Conservation (phyloP, 2,329 filamentous ascomycete species). For the Monilinia fructicola region DNA sequence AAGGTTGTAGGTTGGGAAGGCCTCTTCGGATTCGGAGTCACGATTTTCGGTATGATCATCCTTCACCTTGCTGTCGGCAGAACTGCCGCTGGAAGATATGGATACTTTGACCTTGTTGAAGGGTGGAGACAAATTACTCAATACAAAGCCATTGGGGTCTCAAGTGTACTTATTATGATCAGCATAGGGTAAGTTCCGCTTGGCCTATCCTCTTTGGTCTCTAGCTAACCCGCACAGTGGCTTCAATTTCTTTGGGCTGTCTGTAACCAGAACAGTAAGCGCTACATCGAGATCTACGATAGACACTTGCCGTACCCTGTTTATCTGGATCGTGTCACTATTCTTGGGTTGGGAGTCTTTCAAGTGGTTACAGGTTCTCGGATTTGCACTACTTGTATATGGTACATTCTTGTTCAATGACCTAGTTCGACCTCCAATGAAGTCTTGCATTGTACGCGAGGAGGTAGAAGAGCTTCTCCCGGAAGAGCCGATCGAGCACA, state of each 20-base stretch:
- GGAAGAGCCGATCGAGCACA: constrained; percentile 81
- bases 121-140: constrained; percentile 78
- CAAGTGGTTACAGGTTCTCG: constrained; percentile 92
- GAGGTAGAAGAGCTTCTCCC: constrained; percentile 67
- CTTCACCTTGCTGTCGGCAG: constrained; percentile 75
- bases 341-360: constrained; percentile 95
- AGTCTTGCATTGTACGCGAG: constrained; percentile 58
- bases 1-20: constrained; percentile 96
- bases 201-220: neutral
- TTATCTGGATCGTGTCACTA: constrained; percentile 96
- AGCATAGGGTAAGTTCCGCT: constrained; percentile 76
- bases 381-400: constrained; percentile 88
- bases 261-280: constrained; percentile 83
- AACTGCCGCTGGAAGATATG: constrained; percentile 70
- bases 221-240: constrained; percentile 55
- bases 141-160: constrained; percentile 68
- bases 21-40: constrained; percentile 82
- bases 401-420: constrained; percentile 97
- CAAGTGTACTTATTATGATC: constrained; percentile 90
- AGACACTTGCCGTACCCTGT: constrained; percentile 93
- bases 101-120: constrained; percentile 88
- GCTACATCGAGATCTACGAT: constrained; percentile 94
- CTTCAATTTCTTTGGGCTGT: constrained; percentile 98
- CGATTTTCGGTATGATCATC: constrained; percentile 73
- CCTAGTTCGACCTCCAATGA: constrained; percentile 78